Percentiles rank a stretch among this genome's conserved stretches.
Evolutionary conservation across 352 stramenopile species (phyloP).

Genomic region (Phytophthora pistaciae): DNA sequence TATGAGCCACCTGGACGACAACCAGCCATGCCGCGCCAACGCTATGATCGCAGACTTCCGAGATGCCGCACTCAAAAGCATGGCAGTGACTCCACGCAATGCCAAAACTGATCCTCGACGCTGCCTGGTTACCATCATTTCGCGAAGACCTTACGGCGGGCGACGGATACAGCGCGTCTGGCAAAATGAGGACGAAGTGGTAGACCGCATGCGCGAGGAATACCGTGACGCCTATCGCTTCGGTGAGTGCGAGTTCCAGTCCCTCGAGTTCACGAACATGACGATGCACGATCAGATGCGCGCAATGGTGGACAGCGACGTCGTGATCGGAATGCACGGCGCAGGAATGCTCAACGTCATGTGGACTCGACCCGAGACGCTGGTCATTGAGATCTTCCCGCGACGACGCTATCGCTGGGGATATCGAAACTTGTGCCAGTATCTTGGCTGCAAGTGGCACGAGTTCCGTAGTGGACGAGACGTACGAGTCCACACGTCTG

Average conservation of each 20-base stretch:
- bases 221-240: slow-evolving; percentile 40
- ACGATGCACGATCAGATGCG: slow-evolving; percentile 67
- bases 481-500: slow-evolving; percentile 24
- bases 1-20: slow-evolving; percentile 57
- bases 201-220: slow-evolving; percentile 45
- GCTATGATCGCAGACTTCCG: slow-evolving; percentile 29
- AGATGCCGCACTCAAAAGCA: slow-evolving; percentile 28
- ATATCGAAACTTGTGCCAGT: slow-evolving; percentile 80
- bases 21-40: slow-evolving; percentile 47
- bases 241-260: slow-evolving; percentile 50
- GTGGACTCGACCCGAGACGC: slow-evolving; percentile 58
- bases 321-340: slow-evolving; percentile 84
- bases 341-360: slow-evolving; percentile 81
- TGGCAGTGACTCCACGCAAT: slow-evolving; percentile 24
- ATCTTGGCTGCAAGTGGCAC: slow-evolving; percentile 67
- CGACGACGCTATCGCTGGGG: slow-evolving; percentile 56
- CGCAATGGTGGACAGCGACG: slow-evolving; percentile 62
- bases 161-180: slow-evolving; percentile 62
- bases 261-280: slow-evolving; percentile 68
- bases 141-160: slow-evolving; percentile 52
- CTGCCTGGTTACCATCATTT: slow-evolving; percentile 60
- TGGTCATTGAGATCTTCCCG: slow-evolving; percentile 79
- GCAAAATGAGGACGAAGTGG: slow-evolving; percentile 63
- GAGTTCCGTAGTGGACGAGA: slow-evolving; percentile 52
- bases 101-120: slow-evolving; percentile 11